Evolutionary conservation across 2,329 filamentous ascomycete genomes (phyloP), one percentile per base, ranked within the genome.

Genomic region (Podosphaera xanthii): DNA sequence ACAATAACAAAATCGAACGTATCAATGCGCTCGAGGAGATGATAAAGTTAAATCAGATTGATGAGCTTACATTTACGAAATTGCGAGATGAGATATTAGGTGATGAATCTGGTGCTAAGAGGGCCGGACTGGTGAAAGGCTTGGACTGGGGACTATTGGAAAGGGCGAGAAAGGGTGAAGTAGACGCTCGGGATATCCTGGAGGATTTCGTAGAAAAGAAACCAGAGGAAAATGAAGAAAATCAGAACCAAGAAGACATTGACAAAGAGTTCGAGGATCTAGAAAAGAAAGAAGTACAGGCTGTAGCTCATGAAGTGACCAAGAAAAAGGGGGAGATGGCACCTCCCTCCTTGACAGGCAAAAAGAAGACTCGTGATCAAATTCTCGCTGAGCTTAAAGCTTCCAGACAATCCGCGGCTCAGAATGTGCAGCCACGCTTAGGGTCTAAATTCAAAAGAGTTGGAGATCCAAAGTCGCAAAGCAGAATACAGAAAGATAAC

Each of bases 111-210:
- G 62, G 59, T 22, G 58, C 90, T 31, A 75, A 75, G 12, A 87
- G 82, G 65, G 94, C 89, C 12, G 88, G 95, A 75, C 72, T 96
- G 63, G 84, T 97, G 55, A 97, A 96, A 69, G 92, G 92, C 0
- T 72, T 98, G 57, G 92, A 98, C 71, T 86, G 88, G 69, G 85
- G 86, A 69, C 74, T 97, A 10, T 73, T 90, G 35, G 80, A 86
- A 69, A 76, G 82, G 64, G 77, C 86, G 61, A 77, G 78, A 61
- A 77, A 76, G 59, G 86, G 85, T 48, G 86, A 89, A 69, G 59
- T 90, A 70, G 76, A 87, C 1, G 69, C 58, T 65, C 48, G 65
- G 68, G 61, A 67, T 63, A 61, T 71, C 8, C 67, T 71, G 6
- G 67, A 70, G 1, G 65, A 65, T 9, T 63, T 64, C 10, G 65